phyloP scores from a whole-genome alignment of 805 yeast species.

The Metschnikowia vanudenii region DNA sequence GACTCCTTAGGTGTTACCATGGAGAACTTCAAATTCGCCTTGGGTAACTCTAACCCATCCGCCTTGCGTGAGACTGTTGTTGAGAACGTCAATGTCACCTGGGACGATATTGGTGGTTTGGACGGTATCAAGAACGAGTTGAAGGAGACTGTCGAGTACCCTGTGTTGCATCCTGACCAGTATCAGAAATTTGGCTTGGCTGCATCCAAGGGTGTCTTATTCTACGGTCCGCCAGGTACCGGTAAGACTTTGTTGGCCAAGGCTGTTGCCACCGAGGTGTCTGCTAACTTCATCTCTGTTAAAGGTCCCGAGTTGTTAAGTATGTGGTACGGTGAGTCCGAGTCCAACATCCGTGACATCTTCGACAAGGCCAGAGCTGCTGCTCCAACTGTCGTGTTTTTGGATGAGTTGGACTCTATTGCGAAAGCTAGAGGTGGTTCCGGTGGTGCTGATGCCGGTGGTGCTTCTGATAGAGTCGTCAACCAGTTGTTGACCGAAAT shows the following conservation, averaged over 20 bases:
- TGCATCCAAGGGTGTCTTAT: slow-evolving; percentile 97
- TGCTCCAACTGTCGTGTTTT: slow-evolving; percentile 97
- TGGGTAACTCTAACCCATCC: slow-evolving; percentile 97
- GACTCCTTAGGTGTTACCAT: slow-evolving; percentile 96
- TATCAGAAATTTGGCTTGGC: slow-evolving; percentile 97
- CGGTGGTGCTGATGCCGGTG: slow-evolving; percentile 72
- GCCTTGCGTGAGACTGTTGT: slow-evolving; percentile 99
- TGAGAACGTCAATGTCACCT: slow-evolving; percentile 95
- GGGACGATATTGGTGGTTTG: slow-evolving; percentile 99
- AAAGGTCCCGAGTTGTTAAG: slow-evolving; percentile 96
- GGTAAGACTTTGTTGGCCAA: slow-evolving; percentile 98
- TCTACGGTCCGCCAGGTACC: slow-evolving; percentile 99
- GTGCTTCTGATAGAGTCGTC: slow-evolving; percentile 94
- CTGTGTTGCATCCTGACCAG: slow-evolving; percentile 98
- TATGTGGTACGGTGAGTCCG: slow-evolving; percentile 99
- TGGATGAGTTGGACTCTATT: slow-evolving; percentile 97
- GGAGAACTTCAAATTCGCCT: slow-evolving; percentile 98
- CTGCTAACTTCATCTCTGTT: slow-evolving; percentile 96
- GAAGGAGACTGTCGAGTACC: slow-evolving; percentile 98
- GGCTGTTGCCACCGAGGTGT: slow-evolving; percentile 98
- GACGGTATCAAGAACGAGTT: slow-evolving; percentile 95
- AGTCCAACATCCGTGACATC: slow-evolving; percentile 94
- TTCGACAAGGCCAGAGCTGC: slow-evolving; percentile 99
- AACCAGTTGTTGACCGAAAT: slow-evolving; percentile 94
- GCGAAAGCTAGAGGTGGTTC: slow-evolving; percentile 94